Evolutionary conservation across 768 basidiomycete genomes (phyloP), one percentile per base, ranked within the genome.

Genomic region (Dictyophora rubrovolvata): DNA sequence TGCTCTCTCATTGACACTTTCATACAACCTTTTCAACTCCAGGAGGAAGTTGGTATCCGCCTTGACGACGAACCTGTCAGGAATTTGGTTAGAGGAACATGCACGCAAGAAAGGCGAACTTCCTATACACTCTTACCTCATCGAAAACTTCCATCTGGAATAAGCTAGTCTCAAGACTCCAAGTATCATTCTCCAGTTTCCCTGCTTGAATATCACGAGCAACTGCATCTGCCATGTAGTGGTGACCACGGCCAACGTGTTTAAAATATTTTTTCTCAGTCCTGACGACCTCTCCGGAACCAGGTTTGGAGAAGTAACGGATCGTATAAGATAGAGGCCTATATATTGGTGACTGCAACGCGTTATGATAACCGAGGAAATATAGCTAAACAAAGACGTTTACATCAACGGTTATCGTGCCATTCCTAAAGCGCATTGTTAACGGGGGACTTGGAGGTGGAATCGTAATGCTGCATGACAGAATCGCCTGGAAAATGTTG

Each of bases 211-310:
- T 73, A 66, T 86, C 89, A 52, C 88, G 71, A 17, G 88, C 91
- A 11, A 91, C 89, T 61, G 93, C 90, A 65, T 94, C 92, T 2
- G 91, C 90, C 70, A 93, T 81, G 70, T 85, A 94, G 69, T 89
- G 81, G 86, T 81, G 89, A 8, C 90, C 92, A 35, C 73, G 74
- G 10, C 88, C 89, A 4, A 77, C 71, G 65, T 85, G 84, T 47
- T 81, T 74, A 61, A 86, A 82, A 23, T 65, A 69, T 60, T 70
- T 76, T 50, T 75, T 82, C 67, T 88, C 86, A 66, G 87, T 85
- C 53, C 74, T 74, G 34, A 73, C 73, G 35, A 77, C 67, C 17
- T 67, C 67, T 5, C 67, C 70, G 9, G 75, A 75, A 0, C 77
- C 79, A 22, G 72, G 71, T 56, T 76, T 75, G 42, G 75, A 78